A percentile compares a stretch with the other conserved stretches of the same genome.
Conservation (phyloP, 2,329 filamentous ascomycete species). For the Fusarium agapanthi region DNA sequence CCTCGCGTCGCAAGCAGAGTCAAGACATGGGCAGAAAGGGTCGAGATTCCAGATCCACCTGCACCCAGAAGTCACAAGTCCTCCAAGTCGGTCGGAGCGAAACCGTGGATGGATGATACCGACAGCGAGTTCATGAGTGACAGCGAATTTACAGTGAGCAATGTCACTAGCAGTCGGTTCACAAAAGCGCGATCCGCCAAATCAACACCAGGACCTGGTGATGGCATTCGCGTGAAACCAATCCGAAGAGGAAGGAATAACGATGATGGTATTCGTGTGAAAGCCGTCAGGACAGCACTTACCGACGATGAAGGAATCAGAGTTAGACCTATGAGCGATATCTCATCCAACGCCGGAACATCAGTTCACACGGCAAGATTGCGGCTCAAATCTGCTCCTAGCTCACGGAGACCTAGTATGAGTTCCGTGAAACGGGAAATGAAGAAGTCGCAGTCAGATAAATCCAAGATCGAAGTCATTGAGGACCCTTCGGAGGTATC, state of each 20-base stretch:
- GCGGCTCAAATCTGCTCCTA: conserved; percentile 43
- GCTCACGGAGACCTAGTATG: conserved; percentile 37
- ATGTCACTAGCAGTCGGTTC: conserved; percentile 34
- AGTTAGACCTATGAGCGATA: conserved; percentile 43
- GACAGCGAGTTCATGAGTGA: conserved; percentile 44
- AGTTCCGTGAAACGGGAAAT: conserved; percentile 44
- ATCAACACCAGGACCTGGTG: conserved; percentile 44
- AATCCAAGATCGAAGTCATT: conserved; percentile 17
- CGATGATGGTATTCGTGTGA: conserved; percentile 49
- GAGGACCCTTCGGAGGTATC: conserved; percentile 24
- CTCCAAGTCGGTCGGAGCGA: conserved; percentile 48
- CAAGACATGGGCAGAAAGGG: conserved; percentile 67
- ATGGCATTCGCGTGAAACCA: conserved; percentile 57
- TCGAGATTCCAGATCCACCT: conserved; percentile 58
- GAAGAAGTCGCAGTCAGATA: conserved; percentile 28
- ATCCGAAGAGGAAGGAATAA: conserved; percentile 44
- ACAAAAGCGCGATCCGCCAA: conserved; percentile 36
- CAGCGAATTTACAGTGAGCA: conserved; percentile 44
- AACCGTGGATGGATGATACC: conserved; percentile 37
- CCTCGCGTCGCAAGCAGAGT: conserved; percentile 67
- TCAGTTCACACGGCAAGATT: conserved; percentile 39
- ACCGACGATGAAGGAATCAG: conserved; percentile 47
- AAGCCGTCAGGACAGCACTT: conserved; percentile 29
- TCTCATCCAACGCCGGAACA: conserved; percentile 38
- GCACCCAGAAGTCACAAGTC: conserved; percentile 49